These are phyloP conservation scores for Alternaria sp. DNA, from an alignment of 2,329 filamentous ascomycete genomes.

Conservation along the genomic window DNA sequence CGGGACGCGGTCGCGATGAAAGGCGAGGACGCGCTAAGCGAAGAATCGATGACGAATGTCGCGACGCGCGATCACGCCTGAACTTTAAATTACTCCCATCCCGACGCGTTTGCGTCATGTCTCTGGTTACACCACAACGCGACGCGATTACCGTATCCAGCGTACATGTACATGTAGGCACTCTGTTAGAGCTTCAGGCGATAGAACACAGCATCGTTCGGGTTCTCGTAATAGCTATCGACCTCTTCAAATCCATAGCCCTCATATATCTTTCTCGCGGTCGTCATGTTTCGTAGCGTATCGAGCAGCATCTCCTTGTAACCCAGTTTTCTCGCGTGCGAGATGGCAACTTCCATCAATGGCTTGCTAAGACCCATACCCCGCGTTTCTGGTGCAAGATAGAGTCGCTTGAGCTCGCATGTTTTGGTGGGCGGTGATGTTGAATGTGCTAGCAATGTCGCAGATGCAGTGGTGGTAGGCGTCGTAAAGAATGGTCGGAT, in stretches of 20 bases:
- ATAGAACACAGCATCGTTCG: constrained; percentile 64
- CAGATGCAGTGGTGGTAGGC: constrained; percentile 8
- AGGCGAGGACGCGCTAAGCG: constrained; percentile 33
- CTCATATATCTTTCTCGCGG: constrained; percentile 60
- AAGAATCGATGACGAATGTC: constrained; percentile 33
- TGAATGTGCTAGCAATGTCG: constrained; percentile 10
- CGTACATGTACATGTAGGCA: background rate
- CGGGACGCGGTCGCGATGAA: constrained; percentile 23
- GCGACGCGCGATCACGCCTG: constrained; percentile 40
- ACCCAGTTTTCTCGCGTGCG: constrained; percentile 56
- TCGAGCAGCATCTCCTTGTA: constrained; percentile 65
- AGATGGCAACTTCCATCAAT: constrained; percentile 57
- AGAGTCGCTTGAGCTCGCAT: constrained; percentile 68
- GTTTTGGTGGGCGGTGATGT: constrained; percentile 18
- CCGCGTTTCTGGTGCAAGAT: constrained; percentile 58
- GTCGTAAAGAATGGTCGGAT: constrained; percentile 53
- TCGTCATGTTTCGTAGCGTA: constrained; percentile 62
- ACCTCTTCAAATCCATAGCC: constrained; percentile 62
- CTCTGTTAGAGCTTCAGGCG: constrained; percentile 39
- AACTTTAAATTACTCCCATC: constrained; percentile 12
- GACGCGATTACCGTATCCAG: background rate
- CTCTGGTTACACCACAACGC: background rate
- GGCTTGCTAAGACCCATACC: constrained; percentile 58
- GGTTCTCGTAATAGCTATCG: constrained; percentile 63
- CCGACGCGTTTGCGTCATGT: background rate